phyloP scores from a whole-genome alignment of 2,329 filamentous ascomycete genomes.

The Pestalotiopsis fici region DNA sequence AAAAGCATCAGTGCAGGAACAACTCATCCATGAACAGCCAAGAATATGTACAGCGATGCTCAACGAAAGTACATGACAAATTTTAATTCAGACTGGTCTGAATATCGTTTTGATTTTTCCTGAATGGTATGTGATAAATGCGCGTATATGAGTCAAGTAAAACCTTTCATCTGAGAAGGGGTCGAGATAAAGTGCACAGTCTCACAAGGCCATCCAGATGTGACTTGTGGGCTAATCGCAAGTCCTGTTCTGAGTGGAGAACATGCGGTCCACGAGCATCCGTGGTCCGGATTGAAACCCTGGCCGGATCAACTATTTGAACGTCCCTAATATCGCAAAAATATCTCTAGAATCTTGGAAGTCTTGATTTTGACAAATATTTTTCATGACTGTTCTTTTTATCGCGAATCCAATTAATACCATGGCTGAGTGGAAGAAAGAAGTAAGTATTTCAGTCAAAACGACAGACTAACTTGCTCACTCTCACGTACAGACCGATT shows the following conservation, averaged over 20 bases:
- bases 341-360: neutral
- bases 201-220: too few species aligned
- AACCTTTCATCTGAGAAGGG: too few species aligned
- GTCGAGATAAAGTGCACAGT: too few species aligned
- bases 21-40: too few species aligned
- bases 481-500: neutral
- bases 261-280: neutral
- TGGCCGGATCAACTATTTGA: neutral
- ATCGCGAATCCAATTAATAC: neutral
- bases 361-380: too few species aligned
- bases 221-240: neutral
- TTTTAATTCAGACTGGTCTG: too few species aligned
- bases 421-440: neutral
- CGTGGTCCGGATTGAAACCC: neutral
- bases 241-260: neutral
- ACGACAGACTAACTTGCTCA: neutral
- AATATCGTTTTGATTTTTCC: too few species aligned
- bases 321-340: neutral
- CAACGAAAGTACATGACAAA: too few species aligned
- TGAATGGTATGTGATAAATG: too few species aligned
- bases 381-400: neutral
- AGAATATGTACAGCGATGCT: too few species aligned
- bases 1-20: too few species aligned
- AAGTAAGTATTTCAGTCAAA: neutral
- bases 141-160: too few species aligned